Conservation (phyloP, 257 asterid genomes). For the Fraxinus pennsylvanica region DNA sequence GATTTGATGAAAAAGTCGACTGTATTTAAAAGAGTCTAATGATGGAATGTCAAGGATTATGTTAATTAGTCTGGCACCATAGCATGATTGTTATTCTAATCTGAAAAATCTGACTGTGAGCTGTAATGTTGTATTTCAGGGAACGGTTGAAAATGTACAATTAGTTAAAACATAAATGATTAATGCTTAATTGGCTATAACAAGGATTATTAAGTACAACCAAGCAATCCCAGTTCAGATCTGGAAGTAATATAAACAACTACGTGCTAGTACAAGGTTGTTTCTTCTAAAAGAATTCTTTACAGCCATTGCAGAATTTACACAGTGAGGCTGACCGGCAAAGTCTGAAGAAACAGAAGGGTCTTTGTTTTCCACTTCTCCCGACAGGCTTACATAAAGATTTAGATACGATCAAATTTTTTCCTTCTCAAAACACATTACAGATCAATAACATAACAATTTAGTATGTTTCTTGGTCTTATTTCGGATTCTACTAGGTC, state of each 20-base stretch:
- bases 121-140: constrained; percentile 51
- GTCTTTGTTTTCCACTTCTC: constrained; percentile 46
- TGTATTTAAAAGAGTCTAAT: too few relatives aligned
- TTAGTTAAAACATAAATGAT: not conserved
- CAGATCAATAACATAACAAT: constrained; percentile 28
- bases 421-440: constrained; percentile 30
- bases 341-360: constrained; percentile 34
- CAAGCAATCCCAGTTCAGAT: not conserved
- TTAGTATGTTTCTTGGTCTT: constrained; percentile 45
- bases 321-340: constrained; percentile 5
- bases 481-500: constrained; percentile 26
- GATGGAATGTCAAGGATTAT: too few relatives aligned
- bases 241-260: constrained; percentile 19
- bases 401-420: constrained; percentile 64
- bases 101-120: constrained; percentile 40
- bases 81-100: constrained; percentile 16
- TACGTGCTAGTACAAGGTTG: constrained; percentile 27
- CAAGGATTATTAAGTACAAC: constrained; percentile 26
- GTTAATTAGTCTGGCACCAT: too few relatives aligned
- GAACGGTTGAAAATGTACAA: constrained; percentile 44
- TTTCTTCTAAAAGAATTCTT: constrained; percentile 13
- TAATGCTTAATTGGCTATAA: constrained; percentile 25
- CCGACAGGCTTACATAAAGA: constrained; percentile 59
- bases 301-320: not conserved
- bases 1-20: too few relatives aligned